phyloP scores from a whole-genome alignment of 1,139 yeast genomes.

The Yamadazyma triangularis region DNA sequence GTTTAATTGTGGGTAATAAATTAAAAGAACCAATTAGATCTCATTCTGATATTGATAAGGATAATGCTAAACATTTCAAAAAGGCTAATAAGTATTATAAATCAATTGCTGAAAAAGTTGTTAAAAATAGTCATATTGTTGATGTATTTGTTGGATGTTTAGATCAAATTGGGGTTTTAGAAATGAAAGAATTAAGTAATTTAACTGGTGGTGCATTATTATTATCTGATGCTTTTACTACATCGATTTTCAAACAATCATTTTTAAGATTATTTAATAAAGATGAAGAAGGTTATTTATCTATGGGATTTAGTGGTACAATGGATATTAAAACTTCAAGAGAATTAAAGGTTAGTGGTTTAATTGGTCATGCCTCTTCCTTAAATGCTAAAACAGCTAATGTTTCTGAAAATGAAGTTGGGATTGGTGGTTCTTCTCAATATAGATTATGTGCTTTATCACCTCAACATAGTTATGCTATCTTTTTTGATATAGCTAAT shows the following conservation, averaged over 20 bases:
- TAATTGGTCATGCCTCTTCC: conserved; percentile 91
- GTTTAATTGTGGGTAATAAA: conserved; percentile 87
- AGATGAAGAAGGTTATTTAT: conserved; percentile 79
- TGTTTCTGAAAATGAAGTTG: conserved; percentile 90
- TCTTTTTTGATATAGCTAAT: conserved; percentile 81
- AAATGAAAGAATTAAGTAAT: conserved; percentile 87
- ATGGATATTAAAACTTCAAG: conserved; percentile 85
- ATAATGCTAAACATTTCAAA: conserved; percentile 80
- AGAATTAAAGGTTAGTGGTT: conserved; percentile 86
- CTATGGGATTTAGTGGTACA: conserved; percentile 84
- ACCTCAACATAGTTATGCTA: conserved; percentile 82
- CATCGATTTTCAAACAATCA: conserved; percentile 93
- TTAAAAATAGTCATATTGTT: conserved; percentile 77
- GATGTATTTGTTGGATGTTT: conserved; percentile 97
- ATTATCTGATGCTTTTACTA: conserved; percentile 91
- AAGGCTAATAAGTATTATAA: conserved; percentile 88
- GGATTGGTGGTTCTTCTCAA: conserved; percentile 85
- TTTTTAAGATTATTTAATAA: conserved; percentile 81
- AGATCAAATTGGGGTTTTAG: conserved; percentile 96
- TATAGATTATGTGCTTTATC: conserved; percentile 82
- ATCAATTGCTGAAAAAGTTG: conserved; percentile 62
- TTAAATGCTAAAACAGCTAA: conserved; percentile 57
- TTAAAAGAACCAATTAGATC: conserved; percentile 95
- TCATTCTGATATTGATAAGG: conserved; percentile 86
- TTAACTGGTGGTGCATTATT: conserved; percentile 92